Percentiles rank a stretch among this genome's conserved stretches.
These are phyloP conservation scores for Thielaviopsis populi DNA, from an alignment of 2,329 filamentous ascomycete genomes.

Conservation along the genomic window DNA sequence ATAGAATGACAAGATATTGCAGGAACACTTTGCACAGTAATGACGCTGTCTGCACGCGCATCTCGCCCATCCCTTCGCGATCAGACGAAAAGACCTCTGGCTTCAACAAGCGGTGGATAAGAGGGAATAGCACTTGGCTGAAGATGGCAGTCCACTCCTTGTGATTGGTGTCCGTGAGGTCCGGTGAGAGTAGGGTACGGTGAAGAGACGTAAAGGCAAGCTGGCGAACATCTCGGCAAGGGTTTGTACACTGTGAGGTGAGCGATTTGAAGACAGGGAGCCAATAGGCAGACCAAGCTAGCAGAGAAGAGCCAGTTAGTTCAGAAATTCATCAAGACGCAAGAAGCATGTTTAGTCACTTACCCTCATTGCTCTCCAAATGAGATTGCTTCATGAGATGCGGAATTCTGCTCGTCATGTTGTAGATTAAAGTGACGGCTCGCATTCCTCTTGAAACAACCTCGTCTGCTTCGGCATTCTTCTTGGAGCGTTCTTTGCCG, in stretches of 20 bases:
- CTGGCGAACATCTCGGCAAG: conserved; percentile 81
- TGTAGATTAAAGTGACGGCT: conserved; percentile 67
- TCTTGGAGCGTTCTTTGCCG: conserved; percentile 2
- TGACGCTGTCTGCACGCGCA: conserved; percentile 77
- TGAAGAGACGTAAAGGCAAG: conserved; percentile 78
- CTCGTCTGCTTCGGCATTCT: conserved; percentile 5
- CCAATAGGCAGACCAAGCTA: conserved; percentile 97
- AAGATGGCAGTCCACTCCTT: conserved; percentile 94
- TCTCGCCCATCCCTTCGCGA: conserved; percentile 86
- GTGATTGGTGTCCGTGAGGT: conserved; percentile 69
- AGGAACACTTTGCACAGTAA: conserved; percentile 90
- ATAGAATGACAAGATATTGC: conserved; percentile 75
- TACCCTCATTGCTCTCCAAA: conserved; percentile 71
- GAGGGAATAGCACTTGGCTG: conserved; percentile 78
- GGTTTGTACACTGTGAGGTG: conserved; percentile 82
- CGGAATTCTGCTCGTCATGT: conserved; percentile 67
- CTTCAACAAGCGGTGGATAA: conserved; percentile 75
- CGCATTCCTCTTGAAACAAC: conserved; percentile 48
- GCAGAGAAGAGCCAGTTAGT: background rate
- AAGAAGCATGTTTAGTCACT: conserved; percentile 18
- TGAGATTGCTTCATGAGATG: conserved; percentile 85
- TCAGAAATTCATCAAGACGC: background rate
- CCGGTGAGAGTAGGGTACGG: conserved; percentile 67
- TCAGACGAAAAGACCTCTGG: conserved; percentile 90
- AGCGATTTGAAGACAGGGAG: conserved; percentile 82